Percentiles rank a stretch among this genome's conserved stretches.
Evolutionary conservation across 2,329 filamentous ascomycete genomes (phyloP).

Genomic region (Ceratocystis harringtonii): DNA sequence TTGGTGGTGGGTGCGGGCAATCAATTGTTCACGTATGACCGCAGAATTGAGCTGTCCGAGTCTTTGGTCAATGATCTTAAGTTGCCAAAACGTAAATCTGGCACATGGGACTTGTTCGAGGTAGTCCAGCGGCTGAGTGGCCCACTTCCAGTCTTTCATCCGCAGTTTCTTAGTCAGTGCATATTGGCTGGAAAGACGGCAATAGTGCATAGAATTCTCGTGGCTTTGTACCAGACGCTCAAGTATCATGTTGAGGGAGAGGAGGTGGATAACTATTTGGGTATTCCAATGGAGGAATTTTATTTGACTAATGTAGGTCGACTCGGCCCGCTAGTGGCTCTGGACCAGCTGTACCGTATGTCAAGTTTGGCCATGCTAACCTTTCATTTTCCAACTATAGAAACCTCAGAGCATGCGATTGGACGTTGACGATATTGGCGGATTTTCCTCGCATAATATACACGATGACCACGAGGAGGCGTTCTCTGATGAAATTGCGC

Average conservation of each 20-base stretch:
- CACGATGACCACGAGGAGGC: conserved; percentile 30
- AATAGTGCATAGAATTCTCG: conserved; percentile 57
- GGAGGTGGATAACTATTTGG: conserved; percentile 60
- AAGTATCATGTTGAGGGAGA: conserved; percentile 79
- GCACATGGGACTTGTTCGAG: conserved; percentile 58
- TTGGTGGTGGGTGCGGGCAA: conserved; percentile 82
- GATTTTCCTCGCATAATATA: conserved; percentile 1
- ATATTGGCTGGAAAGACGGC: conserved; percentile 63
- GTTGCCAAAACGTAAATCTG: conserved; percentile 33
- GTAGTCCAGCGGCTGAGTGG: conserved; percentile 74
- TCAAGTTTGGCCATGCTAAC: neutral
- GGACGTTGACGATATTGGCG: conserved; percentile 8
- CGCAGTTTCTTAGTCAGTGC: conserved; percentile 76
- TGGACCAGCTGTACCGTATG: conserved; percentile 1
- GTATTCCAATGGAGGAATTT: conserved; percentile 46
- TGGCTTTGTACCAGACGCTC: conserved; percentile 57
- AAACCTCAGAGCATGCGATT: conserved; percentile 1
- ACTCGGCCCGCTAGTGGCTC: conserved; percentile 9
- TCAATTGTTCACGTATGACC: conserved; percentile 73
- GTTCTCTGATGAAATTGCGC: conserved; percentile 57
- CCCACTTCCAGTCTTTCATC: conserved; percentile 78
- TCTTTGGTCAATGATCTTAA: conserved; percentile 40
- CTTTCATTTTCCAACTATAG: neutral
- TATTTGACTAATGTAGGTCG: conserved; percentile 28
- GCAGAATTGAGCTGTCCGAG: conserved; percentile 51